Conservation (phyloP, 352 stramenopile genomes). For the Globisporangium yorkense region DNA sequence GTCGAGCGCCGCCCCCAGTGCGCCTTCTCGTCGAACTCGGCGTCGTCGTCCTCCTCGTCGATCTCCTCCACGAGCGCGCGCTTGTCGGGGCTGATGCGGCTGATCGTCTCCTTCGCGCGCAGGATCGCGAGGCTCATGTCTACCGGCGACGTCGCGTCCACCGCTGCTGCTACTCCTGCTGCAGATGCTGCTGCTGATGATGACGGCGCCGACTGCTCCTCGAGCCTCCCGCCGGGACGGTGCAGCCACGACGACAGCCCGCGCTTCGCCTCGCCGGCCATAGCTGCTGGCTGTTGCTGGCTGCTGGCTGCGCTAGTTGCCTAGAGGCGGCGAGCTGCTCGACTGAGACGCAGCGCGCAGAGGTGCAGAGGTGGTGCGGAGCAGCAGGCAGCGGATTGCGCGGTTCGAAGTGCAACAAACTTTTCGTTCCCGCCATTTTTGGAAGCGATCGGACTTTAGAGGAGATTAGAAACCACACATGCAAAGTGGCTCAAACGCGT, state of each 20-base stretch:
- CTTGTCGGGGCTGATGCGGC: conserved; percentile 47
- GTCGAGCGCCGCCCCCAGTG: conserved; percentile 47
- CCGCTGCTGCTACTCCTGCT: background rate
- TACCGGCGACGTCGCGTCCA: conserved; percentile 22
- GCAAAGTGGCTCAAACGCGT: background rate
- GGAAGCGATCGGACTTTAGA: background rate
- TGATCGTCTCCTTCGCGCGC: conserved; percentile 35
- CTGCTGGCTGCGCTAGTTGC: background rate
- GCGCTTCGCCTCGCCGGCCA: conserved; percentile 21
- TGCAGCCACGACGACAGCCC: conserved; percentile 38
- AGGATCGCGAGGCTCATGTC: conserved; percentile 37
- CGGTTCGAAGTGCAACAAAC: background rate
- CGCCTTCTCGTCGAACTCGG: conserved; percentile 62
- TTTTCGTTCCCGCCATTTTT: background rate
- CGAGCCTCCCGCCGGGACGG: background rate
- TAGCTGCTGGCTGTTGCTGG: conserved; percentile 12
- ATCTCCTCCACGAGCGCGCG: conserved; percentile 54
- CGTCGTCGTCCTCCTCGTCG: conserved; percentile 66
- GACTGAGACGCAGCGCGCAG: background rate
- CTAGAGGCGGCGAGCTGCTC: no score
- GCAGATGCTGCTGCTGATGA: background rate
- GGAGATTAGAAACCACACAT: background rate
- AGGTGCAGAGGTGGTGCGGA: no score
- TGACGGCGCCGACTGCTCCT: background rate
- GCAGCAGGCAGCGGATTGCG: no score